A percentile compares a stretch with the other conserved stretches of the same genome.
phyloP scores from a whole-genome alignment of 257 asterid species.

The Asclepias syriaca region DNA sequence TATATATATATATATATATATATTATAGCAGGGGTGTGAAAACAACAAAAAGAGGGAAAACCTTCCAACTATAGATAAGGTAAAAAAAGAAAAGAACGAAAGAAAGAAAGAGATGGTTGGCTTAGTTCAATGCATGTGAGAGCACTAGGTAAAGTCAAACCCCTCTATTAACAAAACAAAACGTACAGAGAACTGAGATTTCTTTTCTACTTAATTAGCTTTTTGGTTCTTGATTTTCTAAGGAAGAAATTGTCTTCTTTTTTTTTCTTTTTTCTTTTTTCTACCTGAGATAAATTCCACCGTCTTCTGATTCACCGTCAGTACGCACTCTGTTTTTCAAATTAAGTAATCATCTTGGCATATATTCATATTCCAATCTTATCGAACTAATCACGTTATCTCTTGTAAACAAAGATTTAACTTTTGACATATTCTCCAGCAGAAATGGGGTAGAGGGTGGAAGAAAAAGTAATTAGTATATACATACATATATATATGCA shows the following conservation, averaged over 20 bases:
- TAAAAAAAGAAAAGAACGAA: no score
- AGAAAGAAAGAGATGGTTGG: slow-evolving; percentile 1
- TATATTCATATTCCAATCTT: no score
- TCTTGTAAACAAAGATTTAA: no score
- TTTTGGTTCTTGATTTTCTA: neutral
- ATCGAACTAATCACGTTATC: no score
- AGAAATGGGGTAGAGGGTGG: no score
- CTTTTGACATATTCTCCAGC: no score
- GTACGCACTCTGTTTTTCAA: no score
- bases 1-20: neutral
- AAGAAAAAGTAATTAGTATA: no score
- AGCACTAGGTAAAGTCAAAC: slow-evolving; percentile 11
- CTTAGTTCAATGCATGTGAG: slow-evolving; percentile 5
- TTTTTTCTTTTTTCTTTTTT: neutral
- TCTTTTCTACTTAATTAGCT: neutral
- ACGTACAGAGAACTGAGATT: neutral
- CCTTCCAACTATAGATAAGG: neutral
- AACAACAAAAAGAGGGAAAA: neutral
- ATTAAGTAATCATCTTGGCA: no score
- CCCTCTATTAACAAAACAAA: neutral
- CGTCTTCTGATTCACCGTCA: no score
- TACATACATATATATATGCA: no score
- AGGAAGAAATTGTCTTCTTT: neutral
- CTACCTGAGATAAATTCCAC: neutral
- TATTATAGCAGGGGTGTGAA: neutral